Conservation (phyloP, 495 filamentous ascomycete species). For the Neurospora sp. region DNA sequence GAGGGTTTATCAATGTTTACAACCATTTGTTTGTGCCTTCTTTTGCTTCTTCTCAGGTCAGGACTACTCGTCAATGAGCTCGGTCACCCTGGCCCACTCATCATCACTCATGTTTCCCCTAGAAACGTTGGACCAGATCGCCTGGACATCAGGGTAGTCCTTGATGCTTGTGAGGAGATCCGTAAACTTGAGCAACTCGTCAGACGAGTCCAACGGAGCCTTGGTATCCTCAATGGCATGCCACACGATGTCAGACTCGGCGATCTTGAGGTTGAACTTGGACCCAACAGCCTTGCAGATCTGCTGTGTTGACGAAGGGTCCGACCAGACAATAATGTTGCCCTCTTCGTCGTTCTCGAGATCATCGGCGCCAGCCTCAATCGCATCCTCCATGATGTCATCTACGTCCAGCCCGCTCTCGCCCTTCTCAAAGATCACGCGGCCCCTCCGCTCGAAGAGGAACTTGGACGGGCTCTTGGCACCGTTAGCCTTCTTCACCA, state of each 20-base stretch:
- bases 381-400: slow-evolving; percentile 67
- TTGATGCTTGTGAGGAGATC: slow-evolving; percentile 44
- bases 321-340: slow-evolving; percentile 63
- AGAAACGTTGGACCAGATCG: slow-evolving; percentile 54
- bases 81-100: slow-evolving; percentile 39
- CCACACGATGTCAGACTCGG: slow-evolving; percentile 75
- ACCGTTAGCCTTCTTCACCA: slow-evolving; percentile 62
- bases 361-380: slow-evolving; percentile 81
- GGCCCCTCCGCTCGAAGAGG: slow-evolving; percentile 72
- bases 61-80: slow-evolving; percentile 27
- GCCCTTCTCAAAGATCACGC: slow-evolving; percentile 55
- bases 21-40: neutral
- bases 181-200: slow-evolving; percentile 42
- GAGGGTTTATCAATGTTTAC: slow-evolving; percentile 5
- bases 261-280: slow-evolving; percentile 50
- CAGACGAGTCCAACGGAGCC: slow-evolving; percentile 41
- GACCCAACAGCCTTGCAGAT: slow-evolving; percentile 53
- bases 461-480: slow-evolving; percentile 63
- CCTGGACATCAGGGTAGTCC: slow-evolving; percentile 55
- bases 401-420: slow-evolving; percentile 49
- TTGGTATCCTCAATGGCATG: slow-evolving; percentile 70
- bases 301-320: slow-evolving; percentile 55
- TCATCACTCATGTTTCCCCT: slow-evolving; percentile 35
- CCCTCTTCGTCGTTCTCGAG: slow-evolving; percentile 61
- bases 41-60: neutral